phyloP scores from a whole-genome alignment of 768 basidiomycete species.

The Cubamyces lactineus region DNA sequence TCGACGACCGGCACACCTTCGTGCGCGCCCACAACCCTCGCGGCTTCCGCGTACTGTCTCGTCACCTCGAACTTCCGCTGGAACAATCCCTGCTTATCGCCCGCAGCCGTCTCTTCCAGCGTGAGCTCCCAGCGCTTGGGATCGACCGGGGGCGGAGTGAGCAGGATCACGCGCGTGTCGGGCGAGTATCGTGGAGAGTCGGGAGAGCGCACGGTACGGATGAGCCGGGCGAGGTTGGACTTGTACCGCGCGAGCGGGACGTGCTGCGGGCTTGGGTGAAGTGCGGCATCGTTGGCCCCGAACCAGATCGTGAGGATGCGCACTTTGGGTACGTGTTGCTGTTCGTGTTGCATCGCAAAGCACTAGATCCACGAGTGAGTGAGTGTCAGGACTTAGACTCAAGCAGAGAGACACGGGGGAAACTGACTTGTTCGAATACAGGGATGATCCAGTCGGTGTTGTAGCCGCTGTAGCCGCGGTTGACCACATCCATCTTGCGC shows the following conservation, averaged over 20 bases:
- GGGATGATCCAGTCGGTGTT: slow-evolving; percentile 87
- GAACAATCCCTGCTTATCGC: slow-evolving; percentile 48
- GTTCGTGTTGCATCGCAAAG: slow-evolving; percentile 56
- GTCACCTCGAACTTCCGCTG: slow-evolving; percentile 71
- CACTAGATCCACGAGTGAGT: slow-evolving; percentile 46
- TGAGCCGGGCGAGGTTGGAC: slow-evolving; percentile 63
- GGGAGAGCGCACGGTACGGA: slow-evolving; percentile 63
- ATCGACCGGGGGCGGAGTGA: slow-evolving; percentile 88
- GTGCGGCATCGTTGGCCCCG: slow-evolving; percentile 85
- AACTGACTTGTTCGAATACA: slow-evolving; percentile 69
- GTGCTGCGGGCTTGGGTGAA: slow-evolving; percentile 70
- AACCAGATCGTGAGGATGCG: slow-evolving; percentile 84
- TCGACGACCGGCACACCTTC: slow-evolving; percentile 68
- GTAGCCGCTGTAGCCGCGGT: slow-evolving; percentile 84
- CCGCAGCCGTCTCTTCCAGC: slow-evolving; percentile 43
- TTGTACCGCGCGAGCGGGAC: slow-evolving; percentile 70
- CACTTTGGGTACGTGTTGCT: slow-evolving; percentile 56
- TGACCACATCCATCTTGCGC: slow-evolving; percentile 83
- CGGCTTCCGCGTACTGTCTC: slow-evolving; percentile 71
- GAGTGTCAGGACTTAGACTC: neutral
- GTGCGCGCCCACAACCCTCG: slow-evolving; percentile 58
- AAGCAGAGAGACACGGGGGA: neutral
- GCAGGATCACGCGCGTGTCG: slow-evolving; percentile 74
- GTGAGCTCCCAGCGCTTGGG: slow-evolving; percentile 56
- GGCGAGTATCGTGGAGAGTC: slow-evolving; percentile 69